phyloP scores from a whole-genome alignment of 306 rosid genomes.

The Malus asiatica region DNA sequence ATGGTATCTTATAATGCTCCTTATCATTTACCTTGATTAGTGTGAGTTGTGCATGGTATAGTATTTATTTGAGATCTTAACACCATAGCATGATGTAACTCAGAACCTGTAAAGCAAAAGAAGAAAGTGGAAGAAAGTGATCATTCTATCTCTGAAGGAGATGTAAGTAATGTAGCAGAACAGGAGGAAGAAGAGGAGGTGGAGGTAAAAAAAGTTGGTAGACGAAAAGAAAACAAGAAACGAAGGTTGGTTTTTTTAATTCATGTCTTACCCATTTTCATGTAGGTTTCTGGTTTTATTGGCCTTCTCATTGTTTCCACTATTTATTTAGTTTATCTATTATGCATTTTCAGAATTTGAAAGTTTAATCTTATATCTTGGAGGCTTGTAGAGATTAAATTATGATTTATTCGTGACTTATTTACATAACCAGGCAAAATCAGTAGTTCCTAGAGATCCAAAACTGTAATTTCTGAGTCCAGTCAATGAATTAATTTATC shows the following conservation, averaged over 20 bases:
- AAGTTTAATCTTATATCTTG: background rate
- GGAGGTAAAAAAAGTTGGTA: background rate
- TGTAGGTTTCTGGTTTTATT: background rate
- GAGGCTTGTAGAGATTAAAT: background rate
- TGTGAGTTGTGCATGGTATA: constrained; percentile 1
- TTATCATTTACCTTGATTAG: constrained; percentile 1
- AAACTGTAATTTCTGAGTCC: background rate
- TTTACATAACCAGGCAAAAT: background rate
- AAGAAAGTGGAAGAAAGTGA: constrained; percentile 20
- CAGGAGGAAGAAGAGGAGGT: constrained; percentile 8
- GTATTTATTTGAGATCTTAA: constrained; percentile 6
- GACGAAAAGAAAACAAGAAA: constrained; percentile 10
- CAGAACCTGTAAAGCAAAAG: constrained; percentile 22
- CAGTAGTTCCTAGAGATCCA: background rate
- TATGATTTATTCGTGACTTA: background rate
- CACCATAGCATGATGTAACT: constrained; percentile 11
- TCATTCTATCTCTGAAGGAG: constrained; percentile 21
- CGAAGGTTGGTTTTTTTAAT: constrained; percentile 14
- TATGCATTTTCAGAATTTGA: background rate
- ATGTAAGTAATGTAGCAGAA: constrained; percentile 8
- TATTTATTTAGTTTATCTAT: background rate
- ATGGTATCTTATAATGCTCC: constrained; percentile 2
- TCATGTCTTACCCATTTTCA: background rate
- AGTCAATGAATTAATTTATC: background rate
- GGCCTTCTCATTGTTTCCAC: background rate